Evolutionary conservation across 2,329 filamentous ascomycete genomes (phyloP).

Genomic region (Microcera coccophila): DNA sequence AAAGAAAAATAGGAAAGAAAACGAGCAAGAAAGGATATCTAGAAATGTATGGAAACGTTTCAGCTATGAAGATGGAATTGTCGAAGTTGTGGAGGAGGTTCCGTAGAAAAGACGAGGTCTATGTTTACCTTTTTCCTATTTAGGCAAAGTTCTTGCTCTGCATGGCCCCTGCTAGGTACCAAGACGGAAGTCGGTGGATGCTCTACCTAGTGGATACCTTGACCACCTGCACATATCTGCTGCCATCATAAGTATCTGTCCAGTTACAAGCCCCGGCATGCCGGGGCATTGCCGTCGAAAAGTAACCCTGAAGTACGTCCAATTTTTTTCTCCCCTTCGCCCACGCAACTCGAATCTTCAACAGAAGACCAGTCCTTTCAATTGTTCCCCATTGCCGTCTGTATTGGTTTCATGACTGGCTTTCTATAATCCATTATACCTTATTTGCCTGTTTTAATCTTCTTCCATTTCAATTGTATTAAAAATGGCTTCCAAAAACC

Average conservation of each 20-base stretch:
- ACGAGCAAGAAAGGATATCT: background rate
- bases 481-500: slow-evolving; percentile 33
- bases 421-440: slow-evolving; percentile 14
- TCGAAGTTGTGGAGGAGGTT: too few relatives aligned
- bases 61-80: background rate
- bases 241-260: background rate
- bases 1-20: background rate
- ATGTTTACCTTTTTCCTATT: slow-evolving; percentile 33
- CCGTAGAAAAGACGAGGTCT: background rate
- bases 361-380: slow-evolving; percentile 19
- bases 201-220: slow-evolving; percentile 4
- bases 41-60: background rate
- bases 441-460: slow-evolving; percentile 10
- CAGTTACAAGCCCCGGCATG: background rate
- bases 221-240: background rate
- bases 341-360: slow-evolving; percentile 17
- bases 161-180: too few relatives aligned
- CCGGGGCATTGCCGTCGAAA: slow-evolving; percentile 2
- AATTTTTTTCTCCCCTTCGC: slow-evolving; percentile 17
- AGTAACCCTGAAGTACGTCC: slow-evolving; percentile 1
- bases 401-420: slow-evolving; percentile 28
- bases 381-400: slow-evolving; percentile 22
- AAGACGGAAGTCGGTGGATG: too few relatives aligned
- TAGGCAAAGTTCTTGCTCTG: slow-evolving; percentile 5
- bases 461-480: slow-evolving; percentile 7